phyloP scores from a whole-genome alignment of 345 rosid species.

The Salix brachista region DNA sequence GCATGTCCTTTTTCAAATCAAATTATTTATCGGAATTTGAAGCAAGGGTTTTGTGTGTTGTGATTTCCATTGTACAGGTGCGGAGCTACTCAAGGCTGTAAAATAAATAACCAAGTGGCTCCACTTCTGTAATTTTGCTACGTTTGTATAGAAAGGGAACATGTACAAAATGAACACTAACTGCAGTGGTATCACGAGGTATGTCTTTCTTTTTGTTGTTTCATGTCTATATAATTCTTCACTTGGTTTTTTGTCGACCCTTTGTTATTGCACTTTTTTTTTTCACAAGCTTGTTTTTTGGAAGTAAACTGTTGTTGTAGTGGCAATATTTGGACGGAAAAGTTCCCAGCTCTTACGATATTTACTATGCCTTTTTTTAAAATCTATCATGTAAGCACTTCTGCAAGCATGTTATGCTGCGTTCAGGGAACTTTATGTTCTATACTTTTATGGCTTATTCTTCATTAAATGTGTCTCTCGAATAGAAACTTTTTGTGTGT shows the following conservation, averaged over 20 bases:
- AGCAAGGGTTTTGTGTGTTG: slow-evolving; percentile 9
- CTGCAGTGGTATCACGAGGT: slow-evolving; percentile 27
- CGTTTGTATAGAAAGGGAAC: slow-evolving; percentile 13
- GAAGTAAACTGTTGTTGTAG: not conserved
- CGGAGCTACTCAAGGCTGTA: slow-evolving; percentile 22
- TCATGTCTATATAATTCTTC: not conserved
- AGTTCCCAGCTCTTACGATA: not conserved
- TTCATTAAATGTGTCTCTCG: not conserved
- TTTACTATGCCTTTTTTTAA: not conserved
- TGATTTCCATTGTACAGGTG: slow-evolving; percentile 22
- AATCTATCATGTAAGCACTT: not conserved
- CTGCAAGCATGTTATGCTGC: not conserved
- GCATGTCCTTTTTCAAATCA: not conserved
- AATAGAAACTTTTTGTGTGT: not conserved
- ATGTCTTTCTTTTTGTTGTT: not conserved
- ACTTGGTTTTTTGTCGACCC: not conserved
- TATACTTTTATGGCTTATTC: not conserved
- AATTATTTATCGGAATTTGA: not conserved
- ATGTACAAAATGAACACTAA: slow-evolving; percentile 34
- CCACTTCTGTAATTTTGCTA: slow-evolving; percentile 17
- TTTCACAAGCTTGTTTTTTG: not conserved
- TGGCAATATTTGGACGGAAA: not conserved
- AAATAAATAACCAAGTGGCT: slow-evolving; percentile 27
- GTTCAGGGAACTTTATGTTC: not conserved
- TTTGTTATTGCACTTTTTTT: not conserved